These are phyloP conservation scores for Hypholoma fasciculare DNA, from an alignment of 768 basidiomycete genomes.

Conservation along the genomic window DNA sequence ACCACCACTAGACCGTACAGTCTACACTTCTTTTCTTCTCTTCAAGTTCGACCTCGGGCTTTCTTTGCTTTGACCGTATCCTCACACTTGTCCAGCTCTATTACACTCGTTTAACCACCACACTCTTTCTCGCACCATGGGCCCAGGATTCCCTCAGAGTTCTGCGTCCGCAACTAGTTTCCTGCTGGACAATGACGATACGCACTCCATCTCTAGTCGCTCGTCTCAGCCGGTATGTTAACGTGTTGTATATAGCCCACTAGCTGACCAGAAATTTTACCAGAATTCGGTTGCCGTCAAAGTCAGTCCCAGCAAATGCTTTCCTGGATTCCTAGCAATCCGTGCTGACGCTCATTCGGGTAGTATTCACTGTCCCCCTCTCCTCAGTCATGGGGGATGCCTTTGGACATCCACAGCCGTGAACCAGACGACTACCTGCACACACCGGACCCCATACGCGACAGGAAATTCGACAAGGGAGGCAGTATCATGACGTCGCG, in stretches of 20 bases:
- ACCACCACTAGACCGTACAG: too few relatives aligned
- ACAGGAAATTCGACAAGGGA: slow-evolving; percentile 46
- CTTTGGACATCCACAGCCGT: slow-evolving; percentile 32
- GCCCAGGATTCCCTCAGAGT: not conserved
- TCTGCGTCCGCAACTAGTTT: not conserved
- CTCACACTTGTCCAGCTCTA: not conserved
- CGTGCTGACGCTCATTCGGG: not conserved
- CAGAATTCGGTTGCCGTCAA: not conserved
- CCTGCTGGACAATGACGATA: not conserved
- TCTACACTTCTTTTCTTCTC: too few relatives aligned
- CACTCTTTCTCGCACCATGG: not conserved
- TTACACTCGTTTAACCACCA: not conserved
- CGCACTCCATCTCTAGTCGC: not conserved
- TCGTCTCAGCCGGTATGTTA: not conserved
- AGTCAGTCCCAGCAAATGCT: not conserved
- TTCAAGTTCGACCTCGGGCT: not conserved
- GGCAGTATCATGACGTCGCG: slow-evolving; percentile 57
- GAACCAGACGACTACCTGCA: slow-evolving; percentile 59
- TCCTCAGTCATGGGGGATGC: slow-evolving; percentile 41
- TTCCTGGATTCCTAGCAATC: not conserved
- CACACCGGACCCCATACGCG: slow-evolving; percentile 53
- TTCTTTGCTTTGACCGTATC: not conserved
- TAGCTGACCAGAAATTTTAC: not conserved
- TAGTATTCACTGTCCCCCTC: slow-evolving; percentile 34
- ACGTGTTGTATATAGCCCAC: not conserved